Evolutionary conservation across 768 basidiomycete genomes (phyloP).

Genomic region (Kwoniella pini): DNA sequence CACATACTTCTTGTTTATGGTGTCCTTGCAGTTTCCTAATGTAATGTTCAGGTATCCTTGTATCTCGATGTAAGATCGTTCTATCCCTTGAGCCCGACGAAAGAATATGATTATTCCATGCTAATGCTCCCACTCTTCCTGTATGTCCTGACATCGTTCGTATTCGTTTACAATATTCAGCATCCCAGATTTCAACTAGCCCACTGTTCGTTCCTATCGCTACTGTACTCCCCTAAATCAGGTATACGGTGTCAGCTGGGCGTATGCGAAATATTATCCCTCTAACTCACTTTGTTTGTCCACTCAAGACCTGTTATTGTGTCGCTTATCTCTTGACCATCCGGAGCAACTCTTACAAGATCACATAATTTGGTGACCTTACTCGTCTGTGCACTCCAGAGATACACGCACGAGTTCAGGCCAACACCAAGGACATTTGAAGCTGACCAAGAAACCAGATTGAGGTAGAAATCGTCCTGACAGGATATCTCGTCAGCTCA

Average conservation of each 20-base stretch:
- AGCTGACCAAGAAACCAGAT: conserved; percentile 94
- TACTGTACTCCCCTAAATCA: conserved; percentile 69
- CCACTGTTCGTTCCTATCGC: conserved; percentile 93
- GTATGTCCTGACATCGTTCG: conserved; percentile 85
- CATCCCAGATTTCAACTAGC: conserved; percentile 90
- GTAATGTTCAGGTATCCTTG: conserved; percentile 67
- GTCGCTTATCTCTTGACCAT: conserved; percentile 58
- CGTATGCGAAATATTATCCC: not conserved
- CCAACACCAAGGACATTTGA: conserved; percentile 95
- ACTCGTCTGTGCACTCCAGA: conserved; percentile 95
- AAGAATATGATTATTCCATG: conserved; percentile 87
- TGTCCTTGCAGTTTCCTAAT: conserved; percentile 64
- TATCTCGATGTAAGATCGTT: conserved; percentile 87
- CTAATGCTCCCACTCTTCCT: conserved; percentile 87
- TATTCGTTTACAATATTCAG: conserved; percentile 68
- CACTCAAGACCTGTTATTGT: conserved; percentile 85
- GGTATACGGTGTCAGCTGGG: not conserved
- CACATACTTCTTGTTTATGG: conserved; percentile 87
- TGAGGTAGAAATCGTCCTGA: conserved; percentile 93
- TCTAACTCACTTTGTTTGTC: conserved; percentile 69
- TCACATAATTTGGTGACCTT: conserved; percentile 90
- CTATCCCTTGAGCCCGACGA: conserved; percentile 90
- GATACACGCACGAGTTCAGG: conserved; percentile 85
- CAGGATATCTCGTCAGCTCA: conserved; percentile 3
- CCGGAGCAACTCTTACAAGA: conserved; percentile 53